Evolutionary conservation across 805 yeast genomes (phyloP).

Genomic region (Suhomyces faveliae): DNA sequence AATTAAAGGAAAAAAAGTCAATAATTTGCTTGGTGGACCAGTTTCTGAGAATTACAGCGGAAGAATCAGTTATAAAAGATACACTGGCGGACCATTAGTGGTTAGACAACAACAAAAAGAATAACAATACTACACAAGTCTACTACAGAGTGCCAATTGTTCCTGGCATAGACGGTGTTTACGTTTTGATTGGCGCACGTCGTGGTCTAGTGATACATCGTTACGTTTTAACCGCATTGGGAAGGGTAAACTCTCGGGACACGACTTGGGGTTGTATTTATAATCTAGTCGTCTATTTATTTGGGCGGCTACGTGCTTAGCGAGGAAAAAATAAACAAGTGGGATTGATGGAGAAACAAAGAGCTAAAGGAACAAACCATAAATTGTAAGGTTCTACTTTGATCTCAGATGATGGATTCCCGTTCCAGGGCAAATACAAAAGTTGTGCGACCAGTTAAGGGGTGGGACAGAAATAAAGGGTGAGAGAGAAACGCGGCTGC

Average conservation of each 20-base stretch:
- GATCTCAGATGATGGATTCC: not conserved
- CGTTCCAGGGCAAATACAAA: not conserved
- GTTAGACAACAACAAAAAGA: not conserved
- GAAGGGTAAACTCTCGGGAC: slow-evolving; percentile 5
- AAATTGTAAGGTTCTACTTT: no score
- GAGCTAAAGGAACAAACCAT: not conserved
- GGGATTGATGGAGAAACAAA: not conserved
- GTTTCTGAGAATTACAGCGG: slow-evolving; percentile 1
- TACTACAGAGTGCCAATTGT: slow-evolving; percentile 4
- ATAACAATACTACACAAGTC: not conserved
- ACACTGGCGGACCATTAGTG: slow-evolving; percentile 1
- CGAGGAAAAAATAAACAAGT: not conserved
- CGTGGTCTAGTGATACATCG: not conserved
- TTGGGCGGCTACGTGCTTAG: not conserved
- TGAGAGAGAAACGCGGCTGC: slow-evolving; percentile 1
- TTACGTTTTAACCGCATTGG: slow-evolving; percentile 3
- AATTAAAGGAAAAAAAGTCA: not conserved
- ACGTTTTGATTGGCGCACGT: slow-evolving; percentile 7
- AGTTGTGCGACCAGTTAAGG: not conserved
- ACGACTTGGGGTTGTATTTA: slow-evolving; percentile 1
- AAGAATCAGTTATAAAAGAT: slow-evolving; percentile 3
- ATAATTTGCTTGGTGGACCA: not conserved
- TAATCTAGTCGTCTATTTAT: slow-evolving; percentile 2
- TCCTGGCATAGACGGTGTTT: slow-evolving; percentile 9
- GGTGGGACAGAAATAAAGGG: not conserved